Percentiles rank a stretch among this genome's conserved stretches.
These are phyloP conservation scores for Scedosporium dehoogii DNA, from an alignment of 2,329 filamentous ascomycete species.

Conservation along the genomic window DNA sequence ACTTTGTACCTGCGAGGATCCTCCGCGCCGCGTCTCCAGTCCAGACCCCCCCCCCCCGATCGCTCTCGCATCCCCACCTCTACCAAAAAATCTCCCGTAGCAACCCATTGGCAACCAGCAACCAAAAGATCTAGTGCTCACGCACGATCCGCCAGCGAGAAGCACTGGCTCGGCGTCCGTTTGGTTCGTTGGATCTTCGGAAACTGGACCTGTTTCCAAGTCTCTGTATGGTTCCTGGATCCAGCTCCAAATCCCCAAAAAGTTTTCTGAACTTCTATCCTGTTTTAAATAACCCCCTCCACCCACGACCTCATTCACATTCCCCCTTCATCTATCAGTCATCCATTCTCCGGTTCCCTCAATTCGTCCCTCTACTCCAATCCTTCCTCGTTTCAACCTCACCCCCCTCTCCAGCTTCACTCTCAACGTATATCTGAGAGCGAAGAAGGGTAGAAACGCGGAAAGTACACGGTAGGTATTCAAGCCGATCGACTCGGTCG, in stretches of 20 bases:
- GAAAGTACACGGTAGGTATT: neutral
- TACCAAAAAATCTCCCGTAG: conserved; percentile 5
- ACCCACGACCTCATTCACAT: neutral
- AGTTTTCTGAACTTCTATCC: neutral
- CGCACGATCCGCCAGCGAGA: conserved; percentile 2
- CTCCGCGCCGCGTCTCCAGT: neutral
- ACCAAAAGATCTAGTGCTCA: conserved; percentile 3
- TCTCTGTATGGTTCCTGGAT: neutral
- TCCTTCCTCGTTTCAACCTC: neutral
- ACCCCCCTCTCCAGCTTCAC: neutral
- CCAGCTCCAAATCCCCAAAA: neutral
- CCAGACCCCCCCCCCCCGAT: neutral
- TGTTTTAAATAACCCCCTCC: neutral
- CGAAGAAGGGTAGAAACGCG: neutral
- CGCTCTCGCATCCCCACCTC: conserved; percentile 4
- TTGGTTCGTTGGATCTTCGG: conserved; percentile 3
- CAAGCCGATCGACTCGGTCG: neutral
- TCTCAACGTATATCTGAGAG: neutral
- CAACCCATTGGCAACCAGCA: conserved; percentile 4
- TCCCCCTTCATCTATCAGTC: neutral
- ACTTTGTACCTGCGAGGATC: neutral
- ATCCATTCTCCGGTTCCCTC: neutral
- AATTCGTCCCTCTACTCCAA: neutral
- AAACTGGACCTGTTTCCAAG: neutral
- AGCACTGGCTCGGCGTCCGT: neutral